A percentile compares a stretch with the other conserved stretches of the same genome.
Conservation (phyloP, 2,329 filamentous ascomycete genomes). For the Camillea tinctor region DNA sequence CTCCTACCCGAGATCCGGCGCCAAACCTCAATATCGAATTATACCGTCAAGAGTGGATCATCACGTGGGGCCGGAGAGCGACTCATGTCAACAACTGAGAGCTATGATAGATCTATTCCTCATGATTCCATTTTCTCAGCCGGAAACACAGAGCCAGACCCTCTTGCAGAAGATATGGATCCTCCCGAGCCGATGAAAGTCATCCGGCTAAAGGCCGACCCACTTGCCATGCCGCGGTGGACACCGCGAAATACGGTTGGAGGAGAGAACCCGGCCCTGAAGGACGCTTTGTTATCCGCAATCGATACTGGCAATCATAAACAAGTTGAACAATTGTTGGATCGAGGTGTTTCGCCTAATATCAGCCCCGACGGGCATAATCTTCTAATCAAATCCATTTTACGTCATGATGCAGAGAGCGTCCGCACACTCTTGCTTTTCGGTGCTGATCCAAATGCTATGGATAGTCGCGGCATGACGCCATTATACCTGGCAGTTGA, state of each 20-base stretch:
- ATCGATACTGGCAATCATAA: constrained; percentile 56
- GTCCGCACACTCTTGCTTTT: constrained; percentile 56
- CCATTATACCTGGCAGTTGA: constrained; percentile 53
- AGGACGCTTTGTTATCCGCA: constrained; percentile 50
- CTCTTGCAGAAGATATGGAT: constrained; percentile 34
- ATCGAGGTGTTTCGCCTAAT: constrained; percentile 55
- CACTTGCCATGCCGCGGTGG: constrained; percentile 50
- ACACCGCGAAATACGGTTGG: constrained; percentile 45
- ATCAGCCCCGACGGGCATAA: constrained; percentile 42
- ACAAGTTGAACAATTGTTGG: constrained; percentile 55
- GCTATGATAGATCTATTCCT: constrained; percentile 3
- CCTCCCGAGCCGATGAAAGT: constrained; percentile 36
- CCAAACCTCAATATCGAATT: background rate
- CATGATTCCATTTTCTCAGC: constrained; percentile 18
- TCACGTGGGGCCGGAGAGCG: background rate
- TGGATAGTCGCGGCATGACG: constrained; percentile 48
- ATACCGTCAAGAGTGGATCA: background rate
- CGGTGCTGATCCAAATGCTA: constrained; percentile 54
- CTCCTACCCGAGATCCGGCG: background rate
- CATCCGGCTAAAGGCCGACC: constrained; percentile 50
- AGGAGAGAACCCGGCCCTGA: constrained; percentile 43
- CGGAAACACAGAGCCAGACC: constrained; percentile 23
- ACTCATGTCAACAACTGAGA: background rate
- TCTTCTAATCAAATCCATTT: constrained; percentile 52
- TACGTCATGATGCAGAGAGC: constrained; percentile 50